Evolutionary conservation across 2,329 filamentous ascomycete species (phyloP), one percentile per base, ranked within the genome.

Genomic region (Thelonectria olida): DNA sequence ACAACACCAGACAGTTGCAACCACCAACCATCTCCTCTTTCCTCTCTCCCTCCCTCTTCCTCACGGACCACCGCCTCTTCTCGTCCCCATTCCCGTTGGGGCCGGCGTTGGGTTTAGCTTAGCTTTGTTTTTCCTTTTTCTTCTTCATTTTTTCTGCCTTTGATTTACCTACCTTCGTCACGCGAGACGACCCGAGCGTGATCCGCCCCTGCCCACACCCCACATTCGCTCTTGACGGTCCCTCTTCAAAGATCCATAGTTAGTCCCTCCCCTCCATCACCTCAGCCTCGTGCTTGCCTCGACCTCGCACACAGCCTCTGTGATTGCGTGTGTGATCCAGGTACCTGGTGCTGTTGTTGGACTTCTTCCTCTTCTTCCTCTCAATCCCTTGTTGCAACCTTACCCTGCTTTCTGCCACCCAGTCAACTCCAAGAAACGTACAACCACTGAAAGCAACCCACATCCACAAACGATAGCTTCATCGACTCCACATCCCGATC

Each of bases 31-130:
- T 19, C n/a, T 7, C 53, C 61, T 64, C 52, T 55, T 61, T 52
- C 54, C 42, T n/a, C n/a, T n/a, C n/a, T n/a, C 53, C 49, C 54
- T 56, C 55, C 9, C 34, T 59, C 59, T 53, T 38, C 48, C 45
- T 62, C 19, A 36, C 38, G 53, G 54, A 65, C 58, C 61, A 58
- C 61, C 64, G 44, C 42, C 42, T 45, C 22, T 45, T 23, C 22
- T 23, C 20, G 20, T 25, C 20, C 27, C 36, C 36, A 39, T 39
- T 39, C 36, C 36, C 36, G 36, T 39, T 17, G 4, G 36, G 31
- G 31, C 31, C n/a, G 36, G 36, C 36, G 36, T 17, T 39, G 17
- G 7, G 31, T 20, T 39, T 39, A 10, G n/a, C 2, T 39, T 39
- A 4, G 36, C 31, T 34, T 34, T 10, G 2, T 15, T 34, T 6